Conservation (phyloP, 345 rosid species). For the Salix purpurea region DNA sequence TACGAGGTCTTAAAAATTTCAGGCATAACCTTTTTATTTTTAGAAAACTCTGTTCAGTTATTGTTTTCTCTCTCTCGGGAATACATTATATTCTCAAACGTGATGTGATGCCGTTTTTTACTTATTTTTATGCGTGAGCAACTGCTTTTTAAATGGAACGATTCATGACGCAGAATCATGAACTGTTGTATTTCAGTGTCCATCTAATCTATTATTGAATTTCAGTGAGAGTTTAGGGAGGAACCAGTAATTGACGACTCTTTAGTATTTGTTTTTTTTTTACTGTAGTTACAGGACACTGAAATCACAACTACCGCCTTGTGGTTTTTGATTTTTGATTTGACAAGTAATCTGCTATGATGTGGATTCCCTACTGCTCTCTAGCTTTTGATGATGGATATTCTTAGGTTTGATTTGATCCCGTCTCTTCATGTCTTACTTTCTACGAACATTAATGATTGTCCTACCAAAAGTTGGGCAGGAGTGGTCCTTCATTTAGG, state of each 20-base stretch:
- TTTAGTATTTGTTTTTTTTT: neutral
- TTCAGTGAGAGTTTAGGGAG: neutral
- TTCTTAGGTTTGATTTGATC: neutral
- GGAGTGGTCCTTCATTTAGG: neutral
- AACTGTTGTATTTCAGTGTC: neutral
- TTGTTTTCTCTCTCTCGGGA: neutral
- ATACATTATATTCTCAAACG: neutral
- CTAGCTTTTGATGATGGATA: neutral
- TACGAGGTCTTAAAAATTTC: constrained; percentile 52
- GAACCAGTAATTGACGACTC: neutral
- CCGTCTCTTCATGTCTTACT: too few species aligned
- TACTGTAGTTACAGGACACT: neutral
- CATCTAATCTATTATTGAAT: neutral
- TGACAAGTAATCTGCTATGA: neutral
- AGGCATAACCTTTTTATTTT: neutral
- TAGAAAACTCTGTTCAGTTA: neutral
- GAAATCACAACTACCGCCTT: neutral
- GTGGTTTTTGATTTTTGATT: neutral
- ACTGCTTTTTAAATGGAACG: neutral
- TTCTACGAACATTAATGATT: neutral
- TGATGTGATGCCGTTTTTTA: neutral
- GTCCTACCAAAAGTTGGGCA: neutral
- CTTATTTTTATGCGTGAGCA: neutral
- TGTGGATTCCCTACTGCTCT: neutral
- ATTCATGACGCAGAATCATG: neutral